A percentile compares a stretch with the other conserved stretches of the same genome.
Conservation (phyloP, 306 rosid genomes). For the Delonix regia region DNA sequence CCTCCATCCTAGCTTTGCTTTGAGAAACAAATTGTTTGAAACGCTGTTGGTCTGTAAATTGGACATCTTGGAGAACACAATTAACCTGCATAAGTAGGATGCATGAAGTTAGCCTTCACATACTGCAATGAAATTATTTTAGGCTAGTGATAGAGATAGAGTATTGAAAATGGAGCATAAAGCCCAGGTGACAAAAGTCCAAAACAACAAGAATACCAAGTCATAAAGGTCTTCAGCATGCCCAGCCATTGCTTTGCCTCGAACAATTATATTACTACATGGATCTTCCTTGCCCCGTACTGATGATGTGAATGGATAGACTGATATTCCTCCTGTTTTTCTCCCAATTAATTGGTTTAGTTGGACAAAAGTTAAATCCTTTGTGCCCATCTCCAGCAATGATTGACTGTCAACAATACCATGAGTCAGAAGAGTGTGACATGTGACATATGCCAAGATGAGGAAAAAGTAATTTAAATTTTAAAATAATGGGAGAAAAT, state of each 20-base stretch:
- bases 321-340: constrained; percentile 98
- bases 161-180: constrained; percentile 1
- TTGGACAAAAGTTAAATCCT: constrained; percentile 93
- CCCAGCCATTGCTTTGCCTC: constrained; percentile 98
- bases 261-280: constrained; percentile 80
- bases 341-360: constrained; percentile 95
- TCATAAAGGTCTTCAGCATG: constrained; percentile 83
- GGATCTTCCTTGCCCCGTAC: constrained; percentile 79
- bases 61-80: constrained; percentile 90
- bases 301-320: constrained; percentile 91
- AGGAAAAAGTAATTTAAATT: constrained; percentile 24
- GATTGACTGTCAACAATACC: constrained; percentile 78
- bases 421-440: constrained; percentile 33
- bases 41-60: constrained; percentile 92
- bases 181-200: not conserved
- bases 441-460: constrained; percentile 7
- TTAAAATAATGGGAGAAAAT: not conserved
- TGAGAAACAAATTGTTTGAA: constrained; percentile 96
- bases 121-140: not conserved
- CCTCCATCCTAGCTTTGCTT: constrained; percentile 99
- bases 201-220: constrained; percentile 60
- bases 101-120: constrained; percentile 38
- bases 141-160: not conserved
- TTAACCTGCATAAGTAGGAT: constrained; percentile 62
- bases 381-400: constrained; percentile 98